phyloP scores from a whole-genome alignment of 139 green algal genomes.

The Coelastrella sp. region DNA sequence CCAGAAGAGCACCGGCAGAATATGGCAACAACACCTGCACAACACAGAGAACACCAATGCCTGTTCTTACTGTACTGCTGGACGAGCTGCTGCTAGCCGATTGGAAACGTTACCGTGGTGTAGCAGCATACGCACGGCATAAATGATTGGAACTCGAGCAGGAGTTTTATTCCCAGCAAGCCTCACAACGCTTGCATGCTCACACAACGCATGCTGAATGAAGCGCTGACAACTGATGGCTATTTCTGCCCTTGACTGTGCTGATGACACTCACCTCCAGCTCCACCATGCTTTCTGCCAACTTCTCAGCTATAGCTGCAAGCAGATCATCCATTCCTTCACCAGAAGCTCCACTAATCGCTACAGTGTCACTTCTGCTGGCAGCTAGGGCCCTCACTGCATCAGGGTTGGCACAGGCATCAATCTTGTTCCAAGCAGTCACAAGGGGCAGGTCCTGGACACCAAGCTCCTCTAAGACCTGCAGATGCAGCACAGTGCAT shows the following conservation, averaged over 20 bases:
- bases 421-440: conserved; percentile 97
- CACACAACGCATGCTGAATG: too few relatives aligned
- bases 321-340: conserved; percentile 84
- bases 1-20: conserved; percentile 59
- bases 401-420: conserved; percentile 70
- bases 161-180: too few relatives aligned
- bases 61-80: neutral
- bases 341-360: conserved; percentile 72
- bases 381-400: conserved; percentile 61
- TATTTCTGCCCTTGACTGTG: too few relatives aligned
- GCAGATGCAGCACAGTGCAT: too few relatives aligned
- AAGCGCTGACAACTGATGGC: too few relatives aligned
- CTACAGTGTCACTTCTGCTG: conserved; percentile 65
- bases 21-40: conserved; percentile 67
- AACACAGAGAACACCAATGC: neutral
- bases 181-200: too few relatives aligned
- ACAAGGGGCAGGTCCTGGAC: conserved; percentile 77
- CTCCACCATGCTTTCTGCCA: conserved; percentile 64
- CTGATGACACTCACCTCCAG: conserved; percentile 31
- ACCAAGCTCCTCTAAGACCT: conserved; percentile 83
- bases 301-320: conserved; percentile 57
- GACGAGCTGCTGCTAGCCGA: too few relatives aligned
- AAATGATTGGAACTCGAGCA: too few relatives aligned
- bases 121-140: too few relatives aligned
- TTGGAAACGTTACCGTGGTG: too few relatives aligned